Evolutionary conservation across 2,329 filamentous ascomycete genomes (phyloP), one percentile per base, ranked within the genome.

Genomic region (Xylaria arbuscula): DNA sequence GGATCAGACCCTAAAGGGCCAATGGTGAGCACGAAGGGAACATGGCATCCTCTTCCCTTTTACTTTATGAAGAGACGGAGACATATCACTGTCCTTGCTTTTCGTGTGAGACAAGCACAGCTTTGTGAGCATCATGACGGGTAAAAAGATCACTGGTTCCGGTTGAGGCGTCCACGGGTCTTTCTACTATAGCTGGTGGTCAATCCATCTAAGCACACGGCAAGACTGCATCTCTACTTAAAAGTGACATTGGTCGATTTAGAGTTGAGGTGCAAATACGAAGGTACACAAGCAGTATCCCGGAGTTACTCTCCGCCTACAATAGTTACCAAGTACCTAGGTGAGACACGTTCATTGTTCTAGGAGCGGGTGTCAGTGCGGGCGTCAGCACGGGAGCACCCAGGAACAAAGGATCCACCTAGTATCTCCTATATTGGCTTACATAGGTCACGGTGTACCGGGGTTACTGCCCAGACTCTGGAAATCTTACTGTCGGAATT

Each of bases 81-180:
- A n/a, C 5, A 9, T 13, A n/a, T 19, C 34, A 9, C n/a, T n/a
- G 11, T 22, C 40, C 34, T 36, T 13, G 55, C 45, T 64, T 58
- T 64, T 36, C 2, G 2, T 50, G 15, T 34, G 15, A 28, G 54
- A 24, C 51, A 53, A 47, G 55, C 17, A 53, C 28, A 45, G 62
- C 62, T 64, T 64, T 64, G 55, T 64, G 17, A 13, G 15, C 55
- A 50, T 34, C 10, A n/a, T 9, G 1, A 8, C 5, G 2, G n/a
- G n/a, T 34, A 28, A 56, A 63, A 19, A 13, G 32, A 36, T 4
- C 3, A 54, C n/a, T 11, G 51, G 17, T 36, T 54, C n/a, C 51
- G 51, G 51, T n/a, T 17, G 4, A 34, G 15, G 28, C 19, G 45
- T 1, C 19, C n/a, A 22, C 22, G 28, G 28, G 28, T 28, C 28